Conservation (phyloP, 148 eudicot species). For the Chenopodium formosanum region DNA sequence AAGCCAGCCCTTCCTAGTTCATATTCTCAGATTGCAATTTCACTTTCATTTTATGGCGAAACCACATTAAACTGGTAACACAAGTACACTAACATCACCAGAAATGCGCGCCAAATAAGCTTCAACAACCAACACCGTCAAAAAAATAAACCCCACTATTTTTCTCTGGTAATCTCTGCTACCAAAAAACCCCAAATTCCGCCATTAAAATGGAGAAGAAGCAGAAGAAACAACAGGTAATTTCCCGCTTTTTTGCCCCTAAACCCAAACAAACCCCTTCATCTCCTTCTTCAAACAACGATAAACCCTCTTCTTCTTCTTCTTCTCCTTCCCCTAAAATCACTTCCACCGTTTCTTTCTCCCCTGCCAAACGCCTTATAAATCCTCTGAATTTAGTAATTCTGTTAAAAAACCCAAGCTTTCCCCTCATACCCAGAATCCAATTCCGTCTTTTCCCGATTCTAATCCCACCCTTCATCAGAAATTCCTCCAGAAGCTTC, state of each 20-base stretch:
- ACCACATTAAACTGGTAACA: too few species aligned
- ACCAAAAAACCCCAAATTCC: neutral
- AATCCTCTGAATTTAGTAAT: slow-evolving; percentile 39
- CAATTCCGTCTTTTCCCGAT: slow-evolving; percentile 38
- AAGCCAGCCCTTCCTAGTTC: too few species aligned
- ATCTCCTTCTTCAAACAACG: slow-evolving; percentile 39
- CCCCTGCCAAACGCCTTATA: slow-evolving; percentile 73
- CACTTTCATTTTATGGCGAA: too few species aligned
- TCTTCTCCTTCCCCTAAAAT: slow-evolving; percentile 69
- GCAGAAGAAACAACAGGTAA: slow-evolving; percentile 68
- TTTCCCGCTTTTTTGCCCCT: slow-evolving; percentile 91
- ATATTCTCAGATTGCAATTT: too few species aligned
- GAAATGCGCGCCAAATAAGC: slow-evolving; percentile 28
- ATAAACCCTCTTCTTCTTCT: slow-evolving; percentile 14
- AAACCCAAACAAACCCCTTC: slow-evolving; percentile 58
- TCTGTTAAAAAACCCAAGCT: slow-evolving; percentile 46
- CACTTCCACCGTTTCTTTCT: slow-evolving; percentile 62
- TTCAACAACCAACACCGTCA: neutral
- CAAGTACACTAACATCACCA: too few species aligned
- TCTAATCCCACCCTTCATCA: slow-evolving; percentile 67
- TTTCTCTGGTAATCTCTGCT: neutral
- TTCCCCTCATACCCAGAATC: slow-evolving; percentile 50
- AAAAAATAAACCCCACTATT: neutral
- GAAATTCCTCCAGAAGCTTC: slow-evolving; percentile 66
- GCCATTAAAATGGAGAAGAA: slow-evolving; percentile 61